phyloP scores from a whole-genome alignment of 768 basidiomycete species.

The Phlebiopsis flavidoalba region DNA sequence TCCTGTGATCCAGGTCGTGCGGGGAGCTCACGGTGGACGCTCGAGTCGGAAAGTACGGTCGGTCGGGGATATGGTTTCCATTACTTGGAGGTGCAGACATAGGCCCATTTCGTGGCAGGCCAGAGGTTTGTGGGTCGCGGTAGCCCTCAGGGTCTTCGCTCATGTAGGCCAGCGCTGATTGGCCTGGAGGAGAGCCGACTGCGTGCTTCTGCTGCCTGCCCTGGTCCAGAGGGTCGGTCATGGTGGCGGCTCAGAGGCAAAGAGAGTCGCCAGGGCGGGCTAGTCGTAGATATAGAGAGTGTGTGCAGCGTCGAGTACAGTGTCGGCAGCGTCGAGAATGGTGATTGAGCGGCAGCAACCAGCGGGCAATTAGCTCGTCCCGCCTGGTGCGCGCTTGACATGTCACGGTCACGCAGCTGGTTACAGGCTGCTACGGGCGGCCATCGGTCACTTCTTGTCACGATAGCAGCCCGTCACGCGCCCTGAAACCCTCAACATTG shows the following conservation, averaged over 20 bases:
- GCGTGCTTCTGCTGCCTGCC: conserved; percentile 20
- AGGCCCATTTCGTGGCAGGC: conserved; percentile 14
- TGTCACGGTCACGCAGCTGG: conserved; percentile 4
- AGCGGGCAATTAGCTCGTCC: conserved; percentile 9
- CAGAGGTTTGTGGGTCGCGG: conserved; percentile 13
- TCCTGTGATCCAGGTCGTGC: conserved; percentile 49
- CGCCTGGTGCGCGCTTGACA: conserved; percentile 1
- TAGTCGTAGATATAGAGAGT: not conserved
- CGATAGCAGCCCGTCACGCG: conserved; percentile 1
- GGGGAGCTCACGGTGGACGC: conserved; percentile 57
- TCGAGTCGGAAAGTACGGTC: conserved; percentile 53
- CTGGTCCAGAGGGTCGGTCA: conserved; percentile 19
- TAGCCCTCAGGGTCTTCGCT: conserved; percentile 20
- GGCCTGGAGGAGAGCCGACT: conserved; percentile 17
- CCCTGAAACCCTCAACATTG: not conserved
- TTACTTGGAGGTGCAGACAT: conserved; percentile 14
- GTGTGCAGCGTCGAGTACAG: not conserved
- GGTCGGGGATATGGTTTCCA: conserved; percentile 33
- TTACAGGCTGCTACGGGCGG: not conserved
- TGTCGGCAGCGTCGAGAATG: conserved; percentile 7
- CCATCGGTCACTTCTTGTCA: not conserved
- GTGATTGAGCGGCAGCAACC: conserved; percentile 14
- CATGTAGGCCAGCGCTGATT: conserved; percentile 26
- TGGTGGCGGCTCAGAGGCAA: conserved; percentile 3
- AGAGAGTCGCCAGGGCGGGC: conserved; percentile 12